These are phyloP conservation scores for Mortierella hygrophila DNA, from an alignment of 192 early-diverging fungal species.

Conservation along the genomic window DNA sequence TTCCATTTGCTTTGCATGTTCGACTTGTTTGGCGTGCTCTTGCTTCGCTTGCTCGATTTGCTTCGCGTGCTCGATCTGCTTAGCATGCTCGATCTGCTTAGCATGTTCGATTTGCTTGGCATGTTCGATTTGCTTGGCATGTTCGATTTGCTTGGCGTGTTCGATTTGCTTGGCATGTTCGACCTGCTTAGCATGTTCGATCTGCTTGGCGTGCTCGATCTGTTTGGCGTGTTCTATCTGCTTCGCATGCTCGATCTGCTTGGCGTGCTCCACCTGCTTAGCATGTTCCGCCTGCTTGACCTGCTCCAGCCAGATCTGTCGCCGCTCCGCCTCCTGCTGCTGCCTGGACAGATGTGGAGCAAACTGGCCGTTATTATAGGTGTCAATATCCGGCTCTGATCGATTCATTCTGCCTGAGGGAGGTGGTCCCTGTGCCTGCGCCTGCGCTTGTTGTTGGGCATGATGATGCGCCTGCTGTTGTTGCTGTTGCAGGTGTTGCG, in stretches of 20 bases:
- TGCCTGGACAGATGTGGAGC: background rate
- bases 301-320: constrained; percentile 2
- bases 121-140: constrained; percentile 23
- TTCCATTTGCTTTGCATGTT: background rate
- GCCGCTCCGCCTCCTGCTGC: background rate
- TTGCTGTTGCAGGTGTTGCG: constrained; percentile 13
- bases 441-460: background rate
- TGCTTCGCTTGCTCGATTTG: background rate
- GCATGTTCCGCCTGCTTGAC: background rate
- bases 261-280: constrained; percentile 6
- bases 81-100: background rate
- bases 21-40: background rate
- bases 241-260: constrained; percentile 19
- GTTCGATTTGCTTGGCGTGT: background rate
- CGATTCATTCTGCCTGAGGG: background rate
- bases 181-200: background rate
- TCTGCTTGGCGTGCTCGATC: background rate
- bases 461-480: constrained; percentile 17
- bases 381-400: constrained; percentile 3
- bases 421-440: background rate
- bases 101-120: background rate
- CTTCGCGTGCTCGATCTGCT: background rate
- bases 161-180: background rate
- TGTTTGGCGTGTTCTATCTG: background rate
- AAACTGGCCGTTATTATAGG: background rate